Evolutionary conservation across 345 rosid genomes (phyloP).

Genomic region (Gossypium sturtianum): DNA sequence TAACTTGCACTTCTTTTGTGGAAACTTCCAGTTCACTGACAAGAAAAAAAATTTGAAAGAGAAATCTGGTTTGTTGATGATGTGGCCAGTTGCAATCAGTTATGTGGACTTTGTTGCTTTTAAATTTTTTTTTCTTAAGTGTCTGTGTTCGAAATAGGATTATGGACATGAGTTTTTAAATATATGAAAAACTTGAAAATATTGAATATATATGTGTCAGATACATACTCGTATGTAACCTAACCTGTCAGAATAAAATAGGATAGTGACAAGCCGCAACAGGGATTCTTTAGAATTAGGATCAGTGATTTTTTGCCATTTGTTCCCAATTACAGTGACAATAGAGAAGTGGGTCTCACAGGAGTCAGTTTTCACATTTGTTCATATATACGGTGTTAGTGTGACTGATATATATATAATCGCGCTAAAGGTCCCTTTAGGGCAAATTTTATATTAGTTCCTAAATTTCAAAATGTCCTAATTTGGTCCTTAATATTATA

Average conservation of each 20-base stretch:
- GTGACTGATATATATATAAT: too few relatives aligned
- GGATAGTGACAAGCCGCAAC: not conserved
- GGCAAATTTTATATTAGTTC: too few relatives aligned
- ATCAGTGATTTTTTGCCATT: not conserved
- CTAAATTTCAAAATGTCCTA: too few relatives aligned
- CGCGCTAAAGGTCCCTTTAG: not conserved
- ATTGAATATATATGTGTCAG: not conserved
- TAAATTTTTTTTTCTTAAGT: too few relatives aligned
- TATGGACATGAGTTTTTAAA: too few relatives aligned
- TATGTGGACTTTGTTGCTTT: not conserved
- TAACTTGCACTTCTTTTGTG: not conserved
- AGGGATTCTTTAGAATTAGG: not conserved
- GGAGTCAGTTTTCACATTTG: not conserved
- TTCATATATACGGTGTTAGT: not conserved
- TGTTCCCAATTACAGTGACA: not conserved
- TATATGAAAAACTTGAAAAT: too few relatives aligned
- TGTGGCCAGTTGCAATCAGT: constrained; percentile 9
- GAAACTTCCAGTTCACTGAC: not conserved
- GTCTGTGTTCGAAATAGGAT: too few relatives aligned
- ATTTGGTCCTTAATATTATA: too few relatives aligned
- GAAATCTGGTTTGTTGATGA: not conserved
- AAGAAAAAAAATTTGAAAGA: not conserved
- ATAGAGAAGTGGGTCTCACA: not conserved
- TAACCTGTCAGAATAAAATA: too few relatives aligned
- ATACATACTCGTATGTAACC: not conserved